Percentiles rank a stretch among this genome's conserved stretches.
Conservation (phyloP, 768 basidiomycete genomes). For the Neoboletus magnificus region DNA sequence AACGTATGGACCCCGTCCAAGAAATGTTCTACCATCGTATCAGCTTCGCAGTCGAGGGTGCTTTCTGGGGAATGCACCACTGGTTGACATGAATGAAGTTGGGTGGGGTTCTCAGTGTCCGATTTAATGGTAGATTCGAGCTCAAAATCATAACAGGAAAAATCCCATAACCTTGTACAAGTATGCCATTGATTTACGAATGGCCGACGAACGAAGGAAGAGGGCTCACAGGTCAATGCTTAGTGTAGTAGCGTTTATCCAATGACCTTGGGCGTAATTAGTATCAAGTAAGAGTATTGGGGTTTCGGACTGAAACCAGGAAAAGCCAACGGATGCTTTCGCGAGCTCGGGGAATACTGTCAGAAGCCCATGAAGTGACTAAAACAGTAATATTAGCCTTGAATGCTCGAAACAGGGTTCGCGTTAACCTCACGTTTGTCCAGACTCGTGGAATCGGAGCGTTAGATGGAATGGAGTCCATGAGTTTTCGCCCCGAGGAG, state of each 20-base stretch:
- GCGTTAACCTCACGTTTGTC: conserved; percentile 24
- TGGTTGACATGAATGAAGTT: background rate
- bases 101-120: background rate
- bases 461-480: background rate
- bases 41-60: background rate
- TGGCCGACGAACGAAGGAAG: background rate
- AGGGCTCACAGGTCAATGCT: conserved; percentile 20
- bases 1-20: conserved; percentile 1
- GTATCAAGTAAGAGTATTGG: conserved; percentile 24
- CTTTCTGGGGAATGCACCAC: background rate
- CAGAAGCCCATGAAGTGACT: conserved; percentile 23
- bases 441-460: conserved; percentile 22
- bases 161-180: conserved; percentile 23
- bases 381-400: conserved; percentile 1
- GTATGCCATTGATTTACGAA: background rate
- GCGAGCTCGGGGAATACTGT: conserved; percentile 25
- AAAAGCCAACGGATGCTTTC: conserved; percentile 18
- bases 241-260: conserved; percentile 20
- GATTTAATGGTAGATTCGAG: conserved; percentile 11
- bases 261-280: conserved; percentile 7
- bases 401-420: background rate
- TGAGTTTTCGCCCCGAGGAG: background rate
- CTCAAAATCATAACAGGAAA: conserved; percentile 19
- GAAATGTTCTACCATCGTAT: conserved; percentile 15
- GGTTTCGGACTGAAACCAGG: conserved; percentile 28